Evolutionary conservation across 176 grass and related monocot species (phyloP).

Genomic region (Aegilops umbellulata): DNA sequence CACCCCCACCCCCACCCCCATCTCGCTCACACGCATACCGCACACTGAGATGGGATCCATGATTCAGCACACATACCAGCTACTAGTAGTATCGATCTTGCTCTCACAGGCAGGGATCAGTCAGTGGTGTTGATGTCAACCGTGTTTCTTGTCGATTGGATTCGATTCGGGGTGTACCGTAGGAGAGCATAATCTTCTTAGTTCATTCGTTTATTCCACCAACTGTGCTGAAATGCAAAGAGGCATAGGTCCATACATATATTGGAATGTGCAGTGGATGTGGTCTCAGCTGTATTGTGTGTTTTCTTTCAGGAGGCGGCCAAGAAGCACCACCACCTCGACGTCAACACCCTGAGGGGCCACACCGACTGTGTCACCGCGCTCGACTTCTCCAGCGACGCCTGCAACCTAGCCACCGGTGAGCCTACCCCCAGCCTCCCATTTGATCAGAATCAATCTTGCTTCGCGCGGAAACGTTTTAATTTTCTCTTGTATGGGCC

Average conservation of each 20-base stretch:
- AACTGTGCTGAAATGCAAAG: background rate
- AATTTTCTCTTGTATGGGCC: background rate
- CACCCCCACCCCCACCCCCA: too few relatives aligned
- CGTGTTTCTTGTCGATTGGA: background rate
- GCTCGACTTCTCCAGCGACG: slow-evolving; percentile 70
- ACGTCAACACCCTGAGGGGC: slow-evolving; percentile 85
- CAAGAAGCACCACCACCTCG: slow-evolving; percentile 91
- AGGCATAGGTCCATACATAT: background rate
- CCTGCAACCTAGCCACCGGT: slow-evolving; percentile 74
- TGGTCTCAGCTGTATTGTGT: background rate
- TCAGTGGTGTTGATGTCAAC: background rate
- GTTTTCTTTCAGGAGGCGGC: slow-evolving; percentile 50
- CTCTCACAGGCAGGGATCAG: background rate
- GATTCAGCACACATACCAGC: background rate
- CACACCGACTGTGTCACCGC: slow-evolving; percentile 75
- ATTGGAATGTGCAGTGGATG: background rate
- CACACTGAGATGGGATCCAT: background rate
- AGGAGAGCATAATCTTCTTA: background rate
- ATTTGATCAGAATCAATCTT: background rate
- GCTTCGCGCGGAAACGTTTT: background rate
- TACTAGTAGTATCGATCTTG: background rate
- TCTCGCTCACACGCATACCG: background rate
- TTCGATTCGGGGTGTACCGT: background rate
- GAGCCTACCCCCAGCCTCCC: background rate
- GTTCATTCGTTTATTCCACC: background rate